These are phyloP conservation scores for Medicago lupulina DNA, from an alignment of 306 rosid species.

Conservation along the genomic window DNA sequence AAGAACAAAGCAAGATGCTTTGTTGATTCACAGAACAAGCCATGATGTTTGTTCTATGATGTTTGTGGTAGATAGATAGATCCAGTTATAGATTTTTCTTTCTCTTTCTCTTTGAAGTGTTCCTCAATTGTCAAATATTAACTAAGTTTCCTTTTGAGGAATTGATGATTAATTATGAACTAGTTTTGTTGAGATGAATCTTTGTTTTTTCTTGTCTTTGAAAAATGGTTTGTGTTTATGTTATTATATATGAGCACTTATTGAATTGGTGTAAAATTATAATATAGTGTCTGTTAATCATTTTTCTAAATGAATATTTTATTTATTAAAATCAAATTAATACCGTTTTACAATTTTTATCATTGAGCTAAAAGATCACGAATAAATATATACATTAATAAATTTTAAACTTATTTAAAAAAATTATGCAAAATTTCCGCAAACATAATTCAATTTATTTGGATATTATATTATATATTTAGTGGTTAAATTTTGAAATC, in stretches of 20 bases:
- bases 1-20: constrained; percentile 40
- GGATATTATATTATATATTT: too few relatives aligned
- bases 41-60: constrained; percentile 37
- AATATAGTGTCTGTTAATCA: too few relatives aligned
- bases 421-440: too few relatives aligned
- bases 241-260: background rate
- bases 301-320: too few relatives aligned
- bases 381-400: too few relatives aligned
- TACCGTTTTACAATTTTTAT: too few relatives aligned
- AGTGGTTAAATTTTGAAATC: too few relatives aligned
- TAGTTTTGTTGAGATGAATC: background rate
- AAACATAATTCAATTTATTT: too few relatives aligned
- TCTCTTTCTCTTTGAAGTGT: background rate
- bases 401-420: too few relatives aligned
- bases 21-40: constrained; percentile 52
- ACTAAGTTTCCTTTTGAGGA: background rate
- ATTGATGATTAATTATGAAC: background rate
- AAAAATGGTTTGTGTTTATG: background rate
- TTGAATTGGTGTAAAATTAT: background rate
- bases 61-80: constrained; percentile 32
- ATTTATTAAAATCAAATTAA: too few relatives aligned
- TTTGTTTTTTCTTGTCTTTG: background rate
- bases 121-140: background rate
- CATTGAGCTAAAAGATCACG: too few relatives aligned
- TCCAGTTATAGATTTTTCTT: constrained; percentile 32